These are phyloP conservation scores for Candida silvicultrix DNA, from an alignment of 805 yeast genomes.

Conservation along the genomic window DNA sequence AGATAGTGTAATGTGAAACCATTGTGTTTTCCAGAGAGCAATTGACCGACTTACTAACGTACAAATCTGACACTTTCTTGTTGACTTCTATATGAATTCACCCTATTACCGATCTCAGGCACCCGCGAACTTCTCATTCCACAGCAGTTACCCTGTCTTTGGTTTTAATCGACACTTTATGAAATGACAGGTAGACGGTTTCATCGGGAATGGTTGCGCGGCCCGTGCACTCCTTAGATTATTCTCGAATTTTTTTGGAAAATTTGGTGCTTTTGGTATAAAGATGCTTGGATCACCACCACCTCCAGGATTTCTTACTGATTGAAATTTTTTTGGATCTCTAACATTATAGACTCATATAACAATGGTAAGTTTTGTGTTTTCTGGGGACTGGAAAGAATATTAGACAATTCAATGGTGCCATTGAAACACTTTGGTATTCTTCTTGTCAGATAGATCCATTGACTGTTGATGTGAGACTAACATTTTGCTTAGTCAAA, in stretches of 20 bases:
- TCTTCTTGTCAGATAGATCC: no score
- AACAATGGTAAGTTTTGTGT: not conserved
- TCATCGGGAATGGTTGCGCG: no score
- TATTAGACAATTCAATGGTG: no score
- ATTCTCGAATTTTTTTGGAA: not conserved
- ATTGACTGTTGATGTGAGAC: no score
- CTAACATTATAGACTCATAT: not conserved
- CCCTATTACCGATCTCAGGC: not conserved
- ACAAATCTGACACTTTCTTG: not conserved
- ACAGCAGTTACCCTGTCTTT: no score
- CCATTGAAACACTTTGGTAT: no score
- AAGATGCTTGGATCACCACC: not conserved
- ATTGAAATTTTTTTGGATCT: not conserved
- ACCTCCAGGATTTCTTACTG: not conserved
- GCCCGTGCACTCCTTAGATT: not conserved
- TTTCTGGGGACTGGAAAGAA: no score
- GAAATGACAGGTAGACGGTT: not conserved
- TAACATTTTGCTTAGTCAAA: constrained; percentile 34
- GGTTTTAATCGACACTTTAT: not conserved
- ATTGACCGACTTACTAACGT: not conserved
- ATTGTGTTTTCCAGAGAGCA: constrained; percentile 5
- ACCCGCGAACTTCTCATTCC: not conserved
- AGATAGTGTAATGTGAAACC: constrained; percentile 23
- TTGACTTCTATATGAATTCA: not conserved
- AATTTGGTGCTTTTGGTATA: not conserved